phyloP scores from a whole-genome alignment of 1,284 basidiomycete genomes.

The Puccinia coronata region DNA sequence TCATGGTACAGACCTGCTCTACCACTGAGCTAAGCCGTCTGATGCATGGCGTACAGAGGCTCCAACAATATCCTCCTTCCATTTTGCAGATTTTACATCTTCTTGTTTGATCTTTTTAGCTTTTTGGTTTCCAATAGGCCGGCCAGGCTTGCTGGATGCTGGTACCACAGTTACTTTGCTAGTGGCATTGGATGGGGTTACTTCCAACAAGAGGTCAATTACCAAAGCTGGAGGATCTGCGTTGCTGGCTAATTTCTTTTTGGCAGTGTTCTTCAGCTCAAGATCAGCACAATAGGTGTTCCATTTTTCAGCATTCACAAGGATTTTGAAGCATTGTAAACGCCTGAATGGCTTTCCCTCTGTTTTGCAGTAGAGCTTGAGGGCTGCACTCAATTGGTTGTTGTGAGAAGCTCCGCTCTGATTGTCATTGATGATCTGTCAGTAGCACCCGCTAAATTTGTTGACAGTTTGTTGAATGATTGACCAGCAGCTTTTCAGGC shows the following conservation, averaged over 20 bases:
- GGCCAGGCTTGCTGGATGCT: not conserved
- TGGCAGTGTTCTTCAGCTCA: not conserved
- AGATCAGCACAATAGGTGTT: not conserved
- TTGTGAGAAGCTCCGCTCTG: not conserved
- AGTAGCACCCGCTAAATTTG: not conserved
- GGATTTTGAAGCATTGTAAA: not conserved
- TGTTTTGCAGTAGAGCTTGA: not conserved
- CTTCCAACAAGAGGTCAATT: not conserved
- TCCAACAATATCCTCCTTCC: not conserved
- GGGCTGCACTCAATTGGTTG: conserved; percentile 2
- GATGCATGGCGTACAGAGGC: no score
- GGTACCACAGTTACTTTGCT: not conserved
- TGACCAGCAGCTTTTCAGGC: no score
- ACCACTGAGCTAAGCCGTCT: no score
- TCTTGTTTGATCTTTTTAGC: not conserved
- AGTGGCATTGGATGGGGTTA: not conserved
- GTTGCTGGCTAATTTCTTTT: not conserved
- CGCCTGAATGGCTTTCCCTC: not conserved
- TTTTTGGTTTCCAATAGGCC: not conserved
- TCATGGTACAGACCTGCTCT: no score
- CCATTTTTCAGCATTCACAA: not conserved
- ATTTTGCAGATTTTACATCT: not conserved
- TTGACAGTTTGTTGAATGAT: no score
- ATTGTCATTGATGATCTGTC: not conserved
- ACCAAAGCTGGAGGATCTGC: not conserved